phyloP scores from a whole-genome alignment of 129 eudicot genomes.

The Flaveria bidentis region DNA sequence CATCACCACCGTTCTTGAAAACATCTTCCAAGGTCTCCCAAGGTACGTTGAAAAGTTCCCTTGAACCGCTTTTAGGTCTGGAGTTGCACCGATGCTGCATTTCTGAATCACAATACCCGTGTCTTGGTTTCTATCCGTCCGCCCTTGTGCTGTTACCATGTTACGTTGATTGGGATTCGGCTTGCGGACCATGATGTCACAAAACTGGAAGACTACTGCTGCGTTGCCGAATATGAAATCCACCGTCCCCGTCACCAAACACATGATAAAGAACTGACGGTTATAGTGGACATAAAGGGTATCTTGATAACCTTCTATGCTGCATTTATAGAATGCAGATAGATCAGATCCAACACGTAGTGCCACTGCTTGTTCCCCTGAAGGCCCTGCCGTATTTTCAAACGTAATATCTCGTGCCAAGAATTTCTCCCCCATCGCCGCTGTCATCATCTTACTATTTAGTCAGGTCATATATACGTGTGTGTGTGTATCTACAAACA shows the following conservation, averaged over 20 bases:
- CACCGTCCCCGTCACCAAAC: constrained; percentile 45
- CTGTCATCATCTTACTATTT: constrained; percentile 32
- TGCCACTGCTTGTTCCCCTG: constrained; percentile 69
- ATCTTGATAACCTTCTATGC: constrained; percentile 58
- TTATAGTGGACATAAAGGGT: constrained; percentile 61
- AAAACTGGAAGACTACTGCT: constrained; percentile 50
- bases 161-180: constrained; percentile 49
- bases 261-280: constrained; percentile 56
- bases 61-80: constrained; percentile 45
- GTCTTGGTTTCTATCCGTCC: constrained; percentile 51
- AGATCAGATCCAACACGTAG: constrained; percentile 58
- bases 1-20: constrained; percentile 64
- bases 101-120: constrained; percentile 61
- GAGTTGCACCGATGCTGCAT: constrained; percentile 39
- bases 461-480: background rate
- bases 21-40: constrained; percentile 68
- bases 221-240: constrained; percentile 72
- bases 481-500: too few relatives aligned
- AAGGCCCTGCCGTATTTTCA: constrained; percentile 56
- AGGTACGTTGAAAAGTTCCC: constrained; percentile 37
- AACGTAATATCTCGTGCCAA: constrained; percentile 51
- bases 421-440: constrained; percentile 54
- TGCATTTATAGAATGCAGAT: constrained; percentile 52
- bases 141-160: constrained; percentile 63
- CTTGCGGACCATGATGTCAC: constrained; percentile 39